Evolutionary conservation across 805 yeast genomes (phyloP), one percentile per base, ranked within the genome.

Genomic region (Scheffersomyces ergatensis): DNA sequence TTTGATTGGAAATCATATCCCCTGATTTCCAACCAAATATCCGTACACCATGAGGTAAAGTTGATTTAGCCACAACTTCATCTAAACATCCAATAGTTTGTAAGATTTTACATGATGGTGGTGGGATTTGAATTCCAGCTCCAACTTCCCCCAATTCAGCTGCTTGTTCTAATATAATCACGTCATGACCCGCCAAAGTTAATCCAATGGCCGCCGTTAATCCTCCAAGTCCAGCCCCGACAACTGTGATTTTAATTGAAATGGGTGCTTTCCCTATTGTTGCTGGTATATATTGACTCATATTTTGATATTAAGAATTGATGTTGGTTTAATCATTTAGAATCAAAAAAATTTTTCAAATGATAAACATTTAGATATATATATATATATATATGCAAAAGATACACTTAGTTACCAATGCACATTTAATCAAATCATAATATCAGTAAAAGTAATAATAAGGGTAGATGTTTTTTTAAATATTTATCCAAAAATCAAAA

Each of bases 81-180:
- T 44, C 41, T 23, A 43, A 42, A 9, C 46, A 46, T 1, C 63
- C 62, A 34, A 50, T 43, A 13, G 46, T 35, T 26, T 49, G 44
- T 16, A 60, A 44, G 23, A 60, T 50, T 20, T 53, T 47, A 3
- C 50, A 41, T 8, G 61, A 50, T 18, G 57, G 55, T 4, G 65
- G 65, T 14, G 63, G 63, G 21, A 59, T 47, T 44, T 58, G 65
- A 35, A 59, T 59, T 21, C 65, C 65, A 14, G 65, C 65, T n/a
- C 65, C 65, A 30, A 60, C 63, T 42, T 59, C 65, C 5, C 59
- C 58, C 16, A 58, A 44, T 19, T 40, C 47, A 9, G 49, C 43
- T 14, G 64, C 60, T 20, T 54, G 47, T 40, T 59, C 65, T 17
- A 59, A 45, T 15, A 59, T 39, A 3, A 42, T 44, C 17, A 59